Conservation (phyloP, 768 basidiomycete genomes). For the Boletus rubroflammeus region DNA sequence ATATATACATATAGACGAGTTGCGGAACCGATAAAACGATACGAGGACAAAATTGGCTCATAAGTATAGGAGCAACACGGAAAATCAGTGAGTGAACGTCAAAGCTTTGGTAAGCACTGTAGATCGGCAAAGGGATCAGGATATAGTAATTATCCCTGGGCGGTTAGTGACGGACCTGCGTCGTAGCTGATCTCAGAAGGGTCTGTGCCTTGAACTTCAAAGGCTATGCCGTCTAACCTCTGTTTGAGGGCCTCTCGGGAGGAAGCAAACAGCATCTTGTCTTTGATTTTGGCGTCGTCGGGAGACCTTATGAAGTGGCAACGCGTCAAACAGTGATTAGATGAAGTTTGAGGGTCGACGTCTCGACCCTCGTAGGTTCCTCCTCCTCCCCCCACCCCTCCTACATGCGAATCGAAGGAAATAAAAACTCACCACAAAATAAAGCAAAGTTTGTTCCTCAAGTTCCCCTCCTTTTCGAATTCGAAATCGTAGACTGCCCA, state of each 20-base stretch:
- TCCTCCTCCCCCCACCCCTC: background rate
- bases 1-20: background rate
- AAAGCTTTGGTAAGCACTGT: constrained; percentile 22
- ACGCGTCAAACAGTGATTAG: background rate
- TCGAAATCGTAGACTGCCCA: constrained; percentile 95
- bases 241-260: constrained; percentile 79
- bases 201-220: constrained; percentile 88
- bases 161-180: constrained; percentile 46
- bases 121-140: background rate
- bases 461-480: constrained; percentile 63
- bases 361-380: background rate
- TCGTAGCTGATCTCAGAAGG: constrained; percentile 67
- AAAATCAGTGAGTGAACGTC: constrained; percentile 13
- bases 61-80: background rate
- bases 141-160: background rate
- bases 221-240: constrained; percentile 67
- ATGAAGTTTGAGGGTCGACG: too few species aligned
- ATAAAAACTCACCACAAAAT: constrained; percentile 60
- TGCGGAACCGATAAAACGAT: background rate
- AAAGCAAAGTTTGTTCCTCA: constrained; percentile 83
- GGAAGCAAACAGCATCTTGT: constrained; percentile 91
- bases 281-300: constrained; percentile 77
- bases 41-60: background rate
- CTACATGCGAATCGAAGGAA: too few species aligned
- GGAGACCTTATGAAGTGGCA: constrained; percentile 61